Base-by-base conservation (phyloP, 2,329 filamentous ascomycete genomes). In the Trichoderma brevicompactum region DNA sequence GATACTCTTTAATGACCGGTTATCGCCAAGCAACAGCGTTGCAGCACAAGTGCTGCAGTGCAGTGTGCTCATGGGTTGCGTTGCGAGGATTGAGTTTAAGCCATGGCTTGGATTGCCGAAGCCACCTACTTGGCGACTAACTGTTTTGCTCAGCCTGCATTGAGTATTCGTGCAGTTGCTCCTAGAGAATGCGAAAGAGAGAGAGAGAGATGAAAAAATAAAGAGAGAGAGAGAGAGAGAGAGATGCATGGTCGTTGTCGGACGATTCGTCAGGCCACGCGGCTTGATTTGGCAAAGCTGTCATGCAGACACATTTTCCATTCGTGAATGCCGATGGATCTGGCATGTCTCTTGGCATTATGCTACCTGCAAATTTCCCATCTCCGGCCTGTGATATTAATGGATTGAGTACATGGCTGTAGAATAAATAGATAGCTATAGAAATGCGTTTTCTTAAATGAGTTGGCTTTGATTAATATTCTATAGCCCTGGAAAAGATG, bases 81-180 rank as follows among this genome's bases (percentile, higher is more conserved):
- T 28, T 63, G 60, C 40, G 17, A 23, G 8, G 49, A 54, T 63
- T 63, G 49, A 54, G 60, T 63, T 63, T 36, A 53, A 46, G 49
- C 60, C 60, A 46, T 54, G 60, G 60, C 60, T 63, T 46, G 32
- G 38, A 38, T 38, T 63, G 49, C 60, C 60, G 49, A 46, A 63
- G 60, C 60, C 60, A 63, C 60, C 48, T 46, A 38, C 41, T 15
- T 28, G 5, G 23, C 23, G 9, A 10, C 28, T 4, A 53, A 36
- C 15, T 19, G n/a, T 36, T 48, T 6, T 19, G 7, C 46, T 13
- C 13, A 19, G 41, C 17, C 36, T 6, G 15, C 17, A 7, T 13
- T 41, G 12, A 5, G 28, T n/a, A 40, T 28, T 17, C 36, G 36
- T 38, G 3, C 36, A 4, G 23, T 28, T 28, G 5, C 23, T 28